Evolutionary conservation across 495 filamentous ascomycete genomes (phyloP), one percentile per base, ranked within the genome.

Genomic region (Hypoxylon perforatum): DNA sequence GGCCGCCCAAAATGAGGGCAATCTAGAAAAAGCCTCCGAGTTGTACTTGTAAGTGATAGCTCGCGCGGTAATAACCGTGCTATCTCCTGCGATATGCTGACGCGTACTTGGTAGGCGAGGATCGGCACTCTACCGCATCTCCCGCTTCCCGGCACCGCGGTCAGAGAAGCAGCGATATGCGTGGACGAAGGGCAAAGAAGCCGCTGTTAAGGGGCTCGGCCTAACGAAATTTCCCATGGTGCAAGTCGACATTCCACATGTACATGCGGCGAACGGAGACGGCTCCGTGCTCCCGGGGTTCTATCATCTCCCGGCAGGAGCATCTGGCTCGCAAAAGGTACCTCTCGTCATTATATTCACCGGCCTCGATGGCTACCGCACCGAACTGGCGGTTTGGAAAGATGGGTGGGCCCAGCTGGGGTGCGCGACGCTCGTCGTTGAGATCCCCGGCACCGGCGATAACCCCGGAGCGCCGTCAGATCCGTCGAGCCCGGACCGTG

Each of bases 381-480:
- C 89, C 0, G 90, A 93, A 54, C 86, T 91, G 41, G 84, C 86
- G 18, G 81, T 87, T 41, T 88, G 88, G 70, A 86, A 83, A 50
- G 79, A 87, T 47, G 85, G 88, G 44, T 90, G 82, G 54, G 72
- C 82, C 21, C 77, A 77, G 63, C 83, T 82, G 49, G 85, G 81
- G 48, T 85, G 80, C 73, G 87, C 80, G 11, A 81, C 73, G 2
- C 74, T 91, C 1, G 76, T 90, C 19, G 82, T 84, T 21, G 90
- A 93, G 76, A 91, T 93, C 60, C 90, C 90, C 0, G 90, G 90
- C 0, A 93, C 90, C 0, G 90, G 87, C 4, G 90, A 93, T 72
- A 90, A 81, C 44, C 90, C 90, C 12, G 88, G 89, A 0, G 80
- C 81, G 33, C 78, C 75, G 9, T 39, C 57, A 0, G 80, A 84